Base-by-base conservation (phyloP, 768 basidiomycete species). In the Trametes sanguinea region DNA sequence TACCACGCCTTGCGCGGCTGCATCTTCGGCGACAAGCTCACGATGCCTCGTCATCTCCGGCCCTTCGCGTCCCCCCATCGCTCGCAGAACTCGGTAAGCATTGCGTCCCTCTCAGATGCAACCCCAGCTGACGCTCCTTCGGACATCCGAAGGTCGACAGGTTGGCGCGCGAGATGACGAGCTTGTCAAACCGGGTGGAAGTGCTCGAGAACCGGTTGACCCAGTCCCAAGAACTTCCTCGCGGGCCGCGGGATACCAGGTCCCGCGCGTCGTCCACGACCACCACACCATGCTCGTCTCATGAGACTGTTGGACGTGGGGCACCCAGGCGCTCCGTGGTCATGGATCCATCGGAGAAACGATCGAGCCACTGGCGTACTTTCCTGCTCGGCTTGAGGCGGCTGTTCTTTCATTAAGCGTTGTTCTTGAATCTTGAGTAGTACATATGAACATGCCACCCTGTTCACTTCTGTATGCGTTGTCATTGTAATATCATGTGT, bases 21-120 rank as follows among this genome's bases (percentile, higher is more conserved):
- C 22, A 30, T 58, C 27, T 58, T 58, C 39, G 57, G 57, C 8
- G 4, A 22, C 5, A 17, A 51, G 1, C 14, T 10, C 30, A 51
- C 29, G 2, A 9, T 58, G 6, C 57, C 57, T 2, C 57, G 47
- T 6, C 57, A 58, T n/a, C 48, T 58, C 29, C 27, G 48, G 29
- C 57, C 40, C 6, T 50, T 50, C 48, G 30, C 17, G 11, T 50
- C 30, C 17, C 29, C 22, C 11, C 27, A 22, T 8, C 48, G 48
- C 4, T 14, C 27, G 13, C 48, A 50, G 30, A 50, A 17, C 48
- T 33, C 48, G 30, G 48, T 50, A 13, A 3, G 48, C 32, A 33
- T 8, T 11, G 30, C 11, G 17, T 2, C 11, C 9, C 22, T 29
- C 4, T 50, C 32, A 6, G 22, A 22, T 22, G 22, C 22, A 22